Evolutionary conservation across 2,329 filamentous ascomycete species (phyloP).

Genomic region (Ophiocordyceps sinensis): DNA sequence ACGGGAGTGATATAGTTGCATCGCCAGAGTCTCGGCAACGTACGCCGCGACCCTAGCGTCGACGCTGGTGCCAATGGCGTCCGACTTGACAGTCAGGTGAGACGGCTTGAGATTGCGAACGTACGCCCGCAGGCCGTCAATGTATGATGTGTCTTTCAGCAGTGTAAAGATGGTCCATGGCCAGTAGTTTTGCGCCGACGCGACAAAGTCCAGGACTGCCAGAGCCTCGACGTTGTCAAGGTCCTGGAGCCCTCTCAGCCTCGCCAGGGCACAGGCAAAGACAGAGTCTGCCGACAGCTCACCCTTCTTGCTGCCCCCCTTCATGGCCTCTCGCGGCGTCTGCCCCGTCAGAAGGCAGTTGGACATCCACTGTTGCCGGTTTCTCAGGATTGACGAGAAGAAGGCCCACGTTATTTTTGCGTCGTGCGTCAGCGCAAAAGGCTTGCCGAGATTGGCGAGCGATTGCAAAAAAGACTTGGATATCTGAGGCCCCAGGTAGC

Average conservation of each 20-base stretch:
- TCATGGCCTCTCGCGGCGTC: conserved; percentile 63
- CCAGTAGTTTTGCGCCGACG: conserved; percentile 86
- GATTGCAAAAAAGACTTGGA: conserved; percentile 74
- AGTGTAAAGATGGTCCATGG: conserved; percentile 80
- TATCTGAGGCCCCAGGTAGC: conserved; percentile 69
- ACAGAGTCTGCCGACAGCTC: conserved; percentile 45
- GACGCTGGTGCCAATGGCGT: conserved; percentile 41
- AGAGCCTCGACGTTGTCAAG: conserved; percentile 52
- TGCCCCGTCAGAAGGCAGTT: conserved; percentile 83
- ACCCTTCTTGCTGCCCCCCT: conserved; percentile 35
- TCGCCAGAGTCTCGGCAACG: conserved; percentile 75
- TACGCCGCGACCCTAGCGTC: conserved; percentile 64
- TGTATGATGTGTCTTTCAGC: conserved; percentile 57
- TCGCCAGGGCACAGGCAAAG: conserved; percentile 57
- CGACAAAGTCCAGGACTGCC: conserved; percentile 73
- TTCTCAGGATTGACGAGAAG: conserved; percentile 72
- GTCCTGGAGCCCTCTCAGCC: conserved; percentile 49
- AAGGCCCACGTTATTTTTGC: conserved; percentile 68
- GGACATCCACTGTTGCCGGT: conserved; percentile 90
- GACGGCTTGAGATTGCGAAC: conserved; percentile 43
- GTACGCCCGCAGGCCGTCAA: conserved; percentile 57
- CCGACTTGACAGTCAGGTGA: conserved; percentile 35
- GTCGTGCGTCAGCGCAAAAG: conserved; percentile 50
- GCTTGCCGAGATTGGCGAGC: conserved; percentile 62
- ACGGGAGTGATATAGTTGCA: conserved; percentile 77